phyloP scores from a whole-genome alignment of 1,139 yeast genomes.

The Pichia sp. region DNA sequence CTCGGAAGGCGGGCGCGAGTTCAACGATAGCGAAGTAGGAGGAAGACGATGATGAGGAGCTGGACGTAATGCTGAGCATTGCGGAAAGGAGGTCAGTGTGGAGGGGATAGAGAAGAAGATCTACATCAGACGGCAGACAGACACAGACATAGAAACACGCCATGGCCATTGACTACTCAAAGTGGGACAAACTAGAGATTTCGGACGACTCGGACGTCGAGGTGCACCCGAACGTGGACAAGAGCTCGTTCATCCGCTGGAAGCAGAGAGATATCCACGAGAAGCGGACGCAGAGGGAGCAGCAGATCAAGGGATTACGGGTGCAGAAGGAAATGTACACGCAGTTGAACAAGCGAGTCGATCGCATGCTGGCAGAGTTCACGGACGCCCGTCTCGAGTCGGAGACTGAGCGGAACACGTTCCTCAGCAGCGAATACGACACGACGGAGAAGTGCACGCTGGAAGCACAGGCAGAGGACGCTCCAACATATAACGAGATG shows the following conservation, averaged over 20 bases:
- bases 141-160: too few relatives aligned
- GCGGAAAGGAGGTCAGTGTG: too few relatives aligned
- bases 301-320: constrained; percentile 69
- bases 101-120: background rate
- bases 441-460: constrained; percentile 48
- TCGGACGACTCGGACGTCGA: constrained; percentile 96
- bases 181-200: constrained; percentile 94
- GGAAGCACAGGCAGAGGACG: constrained; percentile 47
- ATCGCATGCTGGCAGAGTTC: constrained; percentile 47
- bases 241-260: constrained; percentile 88
- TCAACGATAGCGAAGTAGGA: background rate
- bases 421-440: constrained; percentile 51
- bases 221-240: constrained; percentile 98
- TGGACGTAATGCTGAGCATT: too few relatives aligned
- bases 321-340: constrained; percentile 75
- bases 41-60: too few relatives aligned
- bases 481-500: constrained; percentile 89
- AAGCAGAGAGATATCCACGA: constrained; percentile 97
- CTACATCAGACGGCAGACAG: background rate
- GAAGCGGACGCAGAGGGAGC: constrained; percentile 74
- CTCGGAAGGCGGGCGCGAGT: background rate
- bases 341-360: constrained; percentile 69
- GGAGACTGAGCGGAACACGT: constrained; percentile 39
- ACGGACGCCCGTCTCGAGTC: constrained; percentile 42
- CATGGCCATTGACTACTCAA: constrained; percentile 88